These are phyloP conservation scores for Zoysia japonica DNA, from an alignment of 176 grass and related monocot genomes.

Conservation along the genomic window DNA sequence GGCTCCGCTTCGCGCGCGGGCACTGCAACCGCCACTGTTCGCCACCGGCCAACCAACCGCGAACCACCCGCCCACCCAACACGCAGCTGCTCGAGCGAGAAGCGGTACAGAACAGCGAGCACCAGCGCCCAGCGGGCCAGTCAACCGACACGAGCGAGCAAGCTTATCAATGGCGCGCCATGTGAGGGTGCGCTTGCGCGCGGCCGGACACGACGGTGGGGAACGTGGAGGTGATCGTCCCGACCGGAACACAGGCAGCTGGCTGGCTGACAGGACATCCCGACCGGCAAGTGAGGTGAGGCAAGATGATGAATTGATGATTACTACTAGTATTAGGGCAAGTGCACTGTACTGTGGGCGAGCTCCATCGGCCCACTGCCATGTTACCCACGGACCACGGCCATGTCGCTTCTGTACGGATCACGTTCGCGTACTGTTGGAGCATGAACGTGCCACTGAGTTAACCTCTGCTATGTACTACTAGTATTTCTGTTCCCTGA, in stretches of 20 bases:
- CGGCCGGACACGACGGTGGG: conserved; percentile 7
- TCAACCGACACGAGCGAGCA: neutral
- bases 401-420: neutral
- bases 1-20: neutral
- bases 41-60: neutral
- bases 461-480: too few relatives aligned
- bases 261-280: conserved; percentile 8
- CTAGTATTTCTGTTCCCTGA: too few relatives aligned
- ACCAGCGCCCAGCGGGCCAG: neutral
- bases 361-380: neutral
- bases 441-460: too few relatives aligned
- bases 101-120: neutral
- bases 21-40: neutral
- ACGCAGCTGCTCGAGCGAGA: neutral
- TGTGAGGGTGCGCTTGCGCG: conserved; percentile 13
- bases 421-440: neutral
- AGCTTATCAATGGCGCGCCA: conserved; percentile 43
- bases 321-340: neutral
- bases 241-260: neutral
- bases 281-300: neutral
- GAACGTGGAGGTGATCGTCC: conserved; percentile 38
- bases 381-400: neutral
- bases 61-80: neutral
- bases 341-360: conserved; percentile 2
- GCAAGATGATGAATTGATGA: neutral